Percentiles rank a stretch among this genome's conserved stretches.
These are phyloP conservation scores for Trichophyton schoenleinii DNA, from an alignment of 2,329 filamentous ascomycete genomes.

Conservation along the genomic window DNA sequence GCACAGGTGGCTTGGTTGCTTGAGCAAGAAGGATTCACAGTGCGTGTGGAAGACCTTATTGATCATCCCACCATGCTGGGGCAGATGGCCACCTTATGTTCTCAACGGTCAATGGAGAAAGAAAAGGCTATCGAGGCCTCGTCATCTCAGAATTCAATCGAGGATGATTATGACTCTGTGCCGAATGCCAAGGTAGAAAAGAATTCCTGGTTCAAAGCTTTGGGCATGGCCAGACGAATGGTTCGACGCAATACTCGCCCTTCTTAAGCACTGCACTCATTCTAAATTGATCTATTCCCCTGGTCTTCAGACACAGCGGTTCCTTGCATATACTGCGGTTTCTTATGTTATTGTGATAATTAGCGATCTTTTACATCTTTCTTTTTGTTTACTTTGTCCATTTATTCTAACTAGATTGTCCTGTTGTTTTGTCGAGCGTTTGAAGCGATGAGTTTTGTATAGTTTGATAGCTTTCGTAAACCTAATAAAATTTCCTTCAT, in stretches of 20 bases:
- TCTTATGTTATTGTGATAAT: not conserved
- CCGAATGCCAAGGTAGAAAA: slow-evolving; percentile 9
- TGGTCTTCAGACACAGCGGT: not conserved
- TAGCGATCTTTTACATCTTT: not conserved
- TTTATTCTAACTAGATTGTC: not conserved
- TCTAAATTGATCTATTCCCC: not conserved
- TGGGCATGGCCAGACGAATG: slow-evolving; percentile 11
- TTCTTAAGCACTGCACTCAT: slow-evolving; percentile 10
- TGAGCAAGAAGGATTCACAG: slow-evolving; percentile 29
- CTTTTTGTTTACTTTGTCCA: not conserved
- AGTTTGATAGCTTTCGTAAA: not conserved
- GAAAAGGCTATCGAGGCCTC: not conserved
- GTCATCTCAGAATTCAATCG: slow-evolving; percentile 8
- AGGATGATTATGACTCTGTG: slow-evolving; percentile 5
- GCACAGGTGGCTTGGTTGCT: slow-evolving; percentile 31
- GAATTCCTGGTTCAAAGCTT: slow-evolving; percentile 11
- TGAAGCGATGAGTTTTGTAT: not conserved
- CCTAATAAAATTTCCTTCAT: not conserved
- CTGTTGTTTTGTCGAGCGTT: not conserved
- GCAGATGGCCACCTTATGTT: slow-evolving; percentile 24
- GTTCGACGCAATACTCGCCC: slow-evolving; percentile 12
- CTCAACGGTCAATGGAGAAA: slow-evolving; percentile 6
- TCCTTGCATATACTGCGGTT: not conserved
- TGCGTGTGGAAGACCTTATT: slow-evolving; percentile 30
- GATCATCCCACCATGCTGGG: slow-evolving; percentile 31